Evolutionary conservation across 257 asterid genomes (phyloP), one percentile per base, ranked within the genome.

Genomic region (Primulina eburnea): DNA sequence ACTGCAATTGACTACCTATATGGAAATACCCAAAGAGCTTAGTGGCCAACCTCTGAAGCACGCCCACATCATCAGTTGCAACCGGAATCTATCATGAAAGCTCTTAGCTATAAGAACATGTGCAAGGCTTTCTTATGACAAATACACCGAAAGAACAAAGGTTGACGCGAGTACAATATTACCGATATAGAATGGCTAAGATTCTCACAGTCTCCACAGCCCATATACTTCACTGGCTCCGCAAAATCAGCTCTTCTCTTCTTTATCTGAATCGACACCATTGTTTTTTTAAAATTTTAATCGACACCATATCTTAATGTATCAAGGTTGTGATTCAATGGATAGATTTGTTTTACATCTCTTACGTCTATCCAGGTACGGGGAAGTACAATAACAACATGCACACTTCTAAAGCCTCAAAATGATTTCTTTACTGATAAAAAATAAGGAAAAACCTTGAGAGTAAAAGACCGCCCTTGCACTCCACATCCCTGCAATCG

Each of bases 211-310:
- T 83, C 91, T 71, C 97, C 99, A 82, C 81, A 74, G 65, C 99
- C 99, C 96, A 94, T 81, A 82, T 86, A 94, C 90, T 91, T 94
- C 35, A 83, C 76, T 38, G 96, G 99, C 80, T 94, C 99, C 53
- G 91, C 89, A 43, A 97, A 96, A 72, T 85, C 92, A 69, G 82
- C 71, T 82, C 76, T 88, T 75, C 87, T 89, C 85, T 94, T 94
- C 87, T 94, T 94, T 83, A 94, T 81, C 97, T 93, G 72, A 71
- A 70, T 66, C 43, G 56, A 61, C 16, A 33, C 30, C 68, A 64
- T 69, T 60, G 62, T 43, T 32, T 4, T 32, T 32, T 32, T 32
- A 0, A 2, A 24, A 28, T 28, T 28, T 28, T 3, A 32, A 32
- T 32, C 34, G 34, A 32, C 34, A 32, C 34, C 6, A 32, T 32